Evolutionary conservation across 1,284 basidiomycete genomes (phyloP).

Genomic region (Malassezia sp.): DNA sequence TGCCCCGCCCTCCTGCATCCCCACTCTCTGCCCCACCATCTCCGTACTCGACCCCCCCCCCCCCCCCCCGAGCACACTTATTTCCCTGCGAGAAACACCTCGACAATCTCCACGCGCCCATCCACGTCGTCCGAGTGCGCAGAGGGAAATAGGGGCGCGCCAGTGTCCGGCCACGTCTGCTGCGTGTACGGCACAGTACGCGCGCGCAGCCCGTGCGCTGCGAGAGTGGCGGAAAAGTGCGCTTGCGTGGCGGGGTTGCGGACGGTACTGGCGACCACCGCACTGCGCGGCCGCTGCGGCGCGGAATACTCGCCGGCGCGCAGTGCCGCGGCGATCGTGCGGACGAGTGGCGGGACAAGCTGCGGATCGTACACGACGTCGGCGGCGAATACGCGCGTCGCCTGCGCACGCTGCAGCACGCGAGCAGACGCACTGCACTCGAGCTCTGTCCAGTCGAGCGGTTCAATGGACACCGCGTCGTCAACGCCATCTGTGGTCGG

Average conservation of each 20-base stretch:
- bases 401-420: not conserved
- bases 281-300: too few relatives aligned
- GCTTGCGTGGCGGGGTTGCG: constrained; percentile 16
- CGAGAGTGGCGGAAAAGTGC: constrained; percentile 7
- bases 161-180: not conserved
- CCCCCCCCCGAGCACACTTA: too few relatives aligned
- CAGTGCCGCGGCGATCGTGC: constrained; percentile 2
- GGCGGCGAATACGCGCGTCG: constrained; percentile 16
- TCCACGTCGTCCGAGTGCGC: constrained; percentile 6
- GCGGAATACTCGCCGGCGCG: not conserved
- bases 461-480: not conserved
- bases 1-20: too few relatives aligned
- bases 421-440: not conserved
- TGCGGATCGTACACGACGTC: constrained; percentile 22
- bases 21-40: too few relatives aligned
- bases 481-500: not conserved
- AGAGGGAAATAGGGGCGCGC: constrained; percentile 13
- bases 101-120: constrained; percentile 10
- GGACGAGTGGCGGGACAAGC: constrained; percentile 4
- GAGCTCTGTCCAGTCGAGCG: constrained; percentile 18
- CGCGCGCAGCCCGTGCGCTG: not conserved
- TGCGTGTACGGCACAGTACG: not conserved
- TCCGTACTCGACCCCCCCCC: too few relatives aligned
- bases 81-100: not conserved
- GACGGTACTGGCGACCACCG: constrained; percentile 19